Conservation (phyloP, 2,329 filamentous ascomycete species). For the Xylaria sp. region DNA sequence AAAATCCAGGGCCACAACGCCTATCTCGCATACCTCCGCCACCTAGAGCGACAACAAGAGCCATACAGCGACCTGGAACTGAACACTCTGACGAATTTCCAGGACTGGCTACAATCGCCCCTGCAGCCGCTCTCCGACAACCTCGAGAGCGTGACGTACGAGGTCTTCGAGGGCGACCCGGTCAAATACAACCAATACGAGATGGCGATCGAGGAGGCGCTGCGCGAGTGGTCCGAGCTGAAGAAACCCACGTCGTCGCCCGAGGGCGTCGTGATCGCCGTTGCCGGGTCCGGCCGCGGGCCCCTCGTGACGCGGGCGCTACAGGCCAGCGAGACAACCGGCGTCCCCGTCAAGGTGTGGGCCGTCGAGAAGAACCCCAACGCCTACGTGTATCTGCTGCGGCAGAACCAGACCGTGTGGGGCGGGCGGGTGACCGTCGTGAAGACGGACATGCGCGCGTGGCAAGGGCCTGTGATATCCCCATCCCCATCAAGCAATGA, state of each 20-base stretch:
- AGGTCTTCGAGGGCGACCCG: conserved; percentile 97
- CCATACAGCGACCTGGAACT: conserved; percentile 64
- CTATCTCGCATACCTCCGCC: conserved; percentile 82
- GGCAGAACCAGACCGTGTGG: conserved; percentile 89
- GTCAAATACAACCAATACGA: conserved; percentile 99
- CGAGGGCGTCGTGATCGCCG: conserved; percentile 83
- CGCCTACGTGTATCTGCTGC: conserved; percentile 90
- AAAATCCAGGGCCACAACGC: conserved; percentile 52
- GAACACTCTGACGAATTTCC: conserved; percentile 68
- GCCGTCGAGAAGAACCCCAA: conserved; percentile 99
- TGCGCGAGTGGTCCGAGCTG: conserved; percentile 80
- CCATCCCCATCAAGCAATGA: background rate
- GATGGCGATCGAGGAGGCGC: conserved; percentile 80
- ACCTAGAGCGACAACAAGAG: conserved; percentile 85
- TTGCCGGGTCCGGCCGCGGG: conserved; percentile 92
- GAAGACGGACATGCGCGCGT: conserved; percentile 96
- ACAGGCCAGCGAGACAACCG: conserved; percentile 79
- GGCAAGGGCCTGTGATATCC: conserved; percentile 80
- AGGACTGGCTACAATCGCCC: conserved; percentile 96
- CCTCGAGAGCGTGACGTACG: conserved; percentile 95
- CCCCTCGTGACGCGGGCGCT: conserved; percentile 90
- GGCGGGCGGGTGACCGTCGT: conserved; percentile 82
- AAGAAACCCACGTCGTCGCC: conserved; percentile 79
- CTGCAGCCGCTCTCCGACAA: conserved; percentile 96
- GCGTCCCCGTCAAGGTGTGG: conserved; percentile 85